Percentiles rank a stretch among this genome's conserved stretches.
These are phyloP conservation scores for Stagonosporopsis tanaceti DNA, from an alignment of 2,329 filamentous ascomycete genomes.

Conservation along the genomic window DNA sequence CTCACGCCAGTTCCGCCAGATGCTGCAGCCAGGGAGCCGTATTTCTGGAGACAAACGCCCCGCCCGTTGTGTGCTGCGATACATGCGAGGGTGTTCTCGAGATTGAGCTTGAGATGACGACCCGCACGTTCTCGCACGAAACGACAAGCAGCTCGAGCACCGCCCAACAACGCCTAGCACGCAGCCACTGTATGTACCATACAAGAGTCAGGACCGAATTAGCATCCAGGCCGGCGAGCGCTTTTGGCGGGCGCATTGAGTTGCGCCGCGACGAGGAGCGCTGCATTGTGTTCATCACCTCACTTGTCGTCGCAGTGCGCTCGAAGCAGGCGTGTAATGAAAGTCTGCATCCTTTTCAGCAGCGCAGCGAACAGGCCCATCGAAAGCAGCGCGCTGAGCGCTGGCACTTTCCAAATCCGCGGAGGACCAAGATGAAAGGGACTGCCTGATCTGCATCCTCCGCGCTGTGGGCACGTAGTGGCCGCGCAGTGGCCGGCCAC, in stretches of 20 bases:
- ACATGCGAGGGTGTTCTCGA: not conserved
- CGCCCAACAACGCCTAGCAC: not conserved
- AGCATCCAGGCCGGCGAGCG: not conserved
- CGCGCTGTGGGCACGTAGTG: not conserved
- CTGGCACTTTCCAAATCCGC: conserved; percentile 11
- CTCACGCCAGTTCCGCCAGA: conserved; percentile 20
- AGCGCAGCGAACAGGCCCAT: not conserved
- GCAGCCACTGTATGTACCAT: conserved; percentile 3
- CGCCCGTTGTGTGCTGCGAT: conserved; percentile 4
- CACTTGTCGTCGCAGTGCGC: not conserved
- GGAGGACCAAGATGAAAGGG: conserved; percentile 6
- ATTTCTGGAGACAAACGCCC: conserved; percentile 11
- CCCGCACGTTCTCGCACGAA: conserved; percentile 12
- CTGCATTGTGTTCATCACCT: not conserved
- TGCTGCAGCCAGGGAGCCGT: conserved; percentile 1
- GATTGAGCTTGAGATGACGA: conserved; percentile 3
- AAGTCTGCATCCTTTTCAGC: not conserved
- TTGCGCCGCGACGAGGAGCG: not conserved
- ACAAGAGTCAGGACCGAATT: conserved; percentile 11
- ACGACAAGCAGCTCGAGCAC: conserved; percentile 13
- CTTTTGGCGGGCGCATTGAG: not conserved
- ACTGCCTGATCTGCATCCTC: conserved; percentile 13
- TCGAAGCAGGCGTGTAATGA: conserved; percentile 1
- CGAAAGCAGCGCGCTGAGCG: conserved; percentile 9
- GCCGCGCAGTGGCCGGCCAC: not conserved